Conservation (phyloP, 345 rosid species). For the Boechera divaricarpa region DNA sequence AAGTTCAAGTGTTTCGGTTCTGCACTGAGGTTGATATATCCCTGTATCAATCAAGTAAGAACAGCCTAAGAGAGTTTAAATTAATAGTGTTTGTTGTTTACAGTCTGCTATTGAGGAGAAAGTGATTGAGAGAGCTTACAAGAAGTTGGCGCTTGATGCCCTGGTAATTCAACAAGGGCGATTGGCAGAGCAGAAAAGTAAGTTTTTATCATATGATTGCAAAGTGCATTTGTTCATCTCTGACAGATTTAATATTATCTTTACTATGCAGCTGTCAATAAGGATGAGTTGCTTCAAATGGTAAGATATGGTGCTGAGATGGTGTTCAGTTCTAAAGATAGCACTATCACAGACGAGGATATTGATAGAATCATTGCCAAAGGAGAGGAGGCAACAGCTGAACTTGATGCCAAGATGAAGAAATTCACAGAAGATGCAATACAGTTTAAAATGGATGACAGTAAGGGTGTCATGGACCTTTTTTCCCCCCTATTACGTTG, state of each 20-base stretch:
- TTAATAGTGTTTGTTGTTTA: conserved; percentile 39
- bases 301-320: conserved; percentile 99
- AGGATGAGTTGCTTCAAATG: conserved; percentile 99
- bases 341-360: conserved; percentile 98
- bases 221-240: conserved; percentile 10
- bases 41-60: conserved; percentile 12
- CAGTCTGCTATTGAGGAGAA: conserved; percentile 99
- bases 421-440: conserved; percentile 98
- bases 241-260: neutral
- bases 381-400: conserved; percentile 99
- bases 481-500: neutral
- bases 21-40: conserved; percentile 81
- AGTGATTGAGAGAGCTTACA: conserved; percentile 98
- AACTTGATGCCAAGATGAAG: conserved; percentile 99
- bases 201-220: neutral
- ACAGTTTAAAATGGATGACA: conserved; percentile 96
- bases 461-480: conserved; percentile 53
- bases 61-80: neutral
- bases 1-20: conserved; percentile 98
- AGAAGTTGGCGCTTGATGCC: conserved; percentile 98
- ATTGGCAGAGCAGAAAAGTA: conserved; percentile 97
- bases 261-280: conserved; percentile 79
- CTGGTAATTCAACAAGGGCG: conserved; percentile 98
- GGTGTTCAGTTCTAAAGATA: conserved; percentile 99
- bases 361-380: conserved; percentile 99